These are phyloP conservation scores for Hyaloscypha finlandica DNA, from an alignment of 495 filamentous ascomycete species.

Conservation along the genomic window DNA sequence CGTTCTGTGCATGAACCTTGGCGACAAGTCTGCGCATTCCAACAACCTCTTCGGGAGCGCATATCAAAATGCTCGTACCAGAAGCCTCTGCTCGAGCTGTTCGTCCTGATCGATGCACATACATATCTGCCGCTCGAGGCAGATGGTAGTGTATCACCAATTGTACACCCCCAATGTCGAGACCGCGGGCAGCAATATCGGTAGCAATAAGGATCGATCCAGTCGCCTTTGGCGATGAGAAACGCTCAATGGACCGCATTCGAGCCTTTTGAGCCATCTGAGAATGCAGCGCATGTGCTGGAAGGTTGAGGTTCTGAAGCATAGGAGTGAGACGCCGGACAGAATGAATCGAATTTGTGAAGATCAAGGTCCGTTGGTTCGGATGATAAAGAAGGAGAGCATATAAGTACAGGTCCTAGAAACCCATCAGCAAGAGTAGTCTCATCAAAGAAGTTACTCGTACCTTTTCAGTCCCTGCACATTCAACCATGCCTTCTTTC, in stretches of 20 bases:
- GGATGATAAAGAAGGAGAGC: constrained; percentile 81
- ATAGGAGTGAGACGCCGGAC: constrained; percentile 85
- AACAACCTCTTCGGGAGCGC: constrained; percentile 85
- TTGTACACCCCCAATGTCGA: constrained; percentile 89
- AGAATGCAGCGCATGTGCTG: constrained; percentile 80
- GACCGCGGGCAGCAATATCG: constrained; percentile 93
- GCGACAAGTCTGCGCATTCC: constrained; percentile 80
- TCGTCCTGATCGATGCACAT: constrained; percentile 93
- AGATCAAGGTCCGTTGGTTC: constrained; percentile 76
- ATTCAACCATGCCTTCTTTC: constrained; percentile 90
- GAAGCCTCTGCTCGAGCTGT: constrained; percentile 80
- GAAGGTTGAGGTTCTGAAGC: constrained; percentile 79
- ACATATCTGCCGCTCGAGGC: constrained; percentile 86
- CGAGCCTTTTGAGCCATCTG: constrained; percentile 98
- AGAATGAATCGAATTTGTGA: constrained; percentile 93
- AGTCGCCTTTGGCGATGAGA: constrained; percentile 61
- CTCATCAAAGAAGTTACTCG: not conserved
- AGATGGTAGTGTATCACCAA: constrained; percentile 94
- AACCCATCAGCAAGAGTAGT: constrained; percentile 10
- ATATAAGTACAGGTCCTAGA: constrained; percentile 88
- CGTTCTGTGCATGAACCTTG: constrained; percentile 59
- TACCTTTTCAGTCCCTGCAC: constrained; percentile 89
- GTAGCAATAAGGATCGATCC: constrained; percentile 85
- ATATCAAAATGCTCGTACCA: constrained; percentile 83
- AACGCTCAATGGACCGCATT: constrained; percentile 86